Evolutionary conservation across 2,329 filamentous ascomycete genomes (phyloP), one percentile per base, ranked within the genome.

Genomic region (Intubia oerlemansii): DNA sequence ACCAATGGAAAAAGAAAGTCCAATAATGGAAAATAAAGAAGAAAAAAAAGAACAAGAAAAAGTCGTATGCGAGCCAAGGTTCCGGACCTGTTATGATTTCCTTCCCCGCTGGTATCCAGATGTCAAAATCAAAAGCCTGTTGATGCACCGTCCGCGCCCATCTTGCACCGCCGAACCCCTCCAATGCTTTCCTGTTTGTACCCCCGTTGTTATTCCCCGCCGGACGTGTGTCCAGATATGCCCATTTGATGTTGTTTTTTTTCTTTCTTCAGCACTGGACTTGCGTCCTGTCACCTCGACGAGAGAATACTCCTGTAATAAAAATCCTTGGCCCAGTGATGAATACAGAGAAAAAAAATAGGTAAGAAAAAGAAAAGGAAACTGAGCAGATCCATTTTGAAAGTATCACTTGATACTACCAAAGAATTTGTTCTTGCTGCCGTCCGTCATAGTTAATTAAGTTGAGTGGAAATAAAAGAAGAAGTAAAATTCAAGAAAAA

Each of bases 321-420:
- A 9, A 4, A n/a, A n/a, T n/a, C n/a, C n/a, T n/a, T n/a, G n/a
- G n/a, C n/a, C n/a, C n/a, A n/a, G n/a, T n/a, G n/a, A n/a, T 8
- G 19, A 21, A 14, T 18, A 25, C 25, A 25, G 9, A 19, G 25
- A 12, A 21, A 24, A 26, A 21, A 28, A 19, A 11, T 26, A 32
- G 27, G 7, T 16, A 21, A 20, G 13, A 32, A 21, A 20, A 18
- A n/a, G 7, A 10, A 7, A 17, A 19, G 8, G 5, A 16, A 18
- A 31, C 8, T 8, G 19, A 21, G 19, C 19, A 8, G 8, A 21
- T 21, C n/a, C n/a, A n/a, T n/a, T n/a, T n/a, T n/a, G n/a, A n/a
- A n/a, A n/a, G n/a, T n/a, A n/a, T n/a, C n/a, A n/a, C n/a, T n/a
- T n/a, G n/a, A n/a, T n/a, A n/a, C n/a, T n/a, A n/a, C n/a, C n/a